Evolutionary conservation across 768 basidiomycete species (phyloP).

Genomic region (Calocybe indica): DNA sequence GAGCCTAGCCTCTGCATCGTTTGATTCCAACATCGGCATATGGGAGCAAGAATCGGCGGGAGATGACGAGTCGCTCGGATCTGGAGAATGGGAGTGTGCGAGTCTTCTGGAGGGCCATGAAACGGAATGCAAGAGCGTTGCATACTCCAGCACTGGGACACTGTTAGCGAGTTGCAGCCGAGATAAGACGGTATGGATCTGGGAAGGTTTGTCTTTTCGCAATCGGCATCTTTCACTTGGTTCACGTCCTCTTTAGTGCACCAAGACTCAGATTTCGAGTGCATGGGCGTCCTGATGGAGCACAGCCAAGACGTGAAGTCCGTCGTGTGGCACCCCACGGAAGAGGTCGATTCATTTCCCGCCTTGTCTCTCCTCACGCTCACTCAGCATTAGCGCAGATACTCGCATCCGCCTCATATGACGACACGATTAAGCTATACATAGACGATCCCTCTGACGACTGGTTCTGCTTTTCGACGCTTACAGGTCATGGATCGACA

Average conservation of each 20-base stretch:
- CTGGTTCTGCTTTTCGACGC: conserved; percentile 84
- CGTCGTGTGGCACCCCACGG: conserved; percentile 90
- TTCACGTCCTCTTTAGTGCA: conserved; percentile 46
- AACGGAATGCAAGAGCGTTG: conserved; percentile 92
- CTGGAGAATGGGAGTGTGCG: conserved; percentile 82
- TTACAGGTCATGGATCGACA: conserved; percentile 78
- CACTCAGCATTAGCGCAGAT: conserved; percentile 44
- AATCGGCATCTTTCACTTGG: conserved; percentile 3
- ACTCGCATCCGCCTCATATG: conserved; percentile 94
- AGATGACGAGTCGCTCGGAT: conserved; percentile 24
- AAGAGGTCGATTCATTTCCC: conserved; percentile 60
- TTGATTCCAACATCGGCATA: conserved; percentile 87
- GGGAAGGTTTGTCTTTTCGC: conserved; percentile 66
- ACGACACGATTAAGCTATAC: conserved; percentile 92
- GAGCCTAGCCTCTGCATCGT: conserved; percentile 87
- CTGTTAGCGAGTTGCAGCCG: conserved; percentile 91
- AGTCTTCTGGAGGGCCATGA: conserved; percentile 91
- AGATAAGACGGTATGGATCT: conserved; percentile 98
- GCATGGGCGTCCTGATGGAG: conserved; percentile 93
- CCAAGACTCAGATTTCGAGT: conserved; percentile 92
- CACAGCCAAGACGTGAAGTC: conserved; percentile 95
- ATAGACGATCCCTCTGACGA: conserved; percentile 91
- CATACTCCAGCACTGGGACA: conserved; percentile 71
- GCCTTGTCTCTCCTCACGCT: neutral
- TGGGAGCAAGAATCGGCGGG: conserved; percentile 68